Conservation (phyloP, 495 filamentous ascomycete genomes). For the Tuber aestivum region DNA sequence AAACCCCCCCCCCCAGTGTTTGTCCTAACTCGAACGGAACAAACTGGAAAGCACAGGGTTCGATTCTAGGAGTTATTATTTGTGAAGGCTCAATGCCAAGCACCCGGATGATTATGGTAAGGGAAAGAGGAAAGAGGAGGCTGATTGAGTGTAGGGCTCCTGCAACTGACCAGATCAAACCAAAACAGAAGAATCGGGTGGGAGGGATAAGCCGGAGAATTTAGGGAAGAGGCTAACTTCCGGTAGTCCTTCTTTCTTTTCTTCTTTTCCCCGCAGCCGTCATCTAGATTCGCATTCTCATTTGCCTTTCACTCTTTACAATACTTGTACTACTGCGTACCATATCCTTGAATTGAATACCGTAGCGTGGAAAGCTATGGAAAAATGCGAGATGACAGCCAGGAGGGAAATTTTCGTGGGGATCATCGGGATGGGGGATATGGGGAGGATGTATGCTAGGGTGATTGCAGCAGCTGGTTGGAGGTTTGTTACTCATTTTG, state of each 20-base stretch:
- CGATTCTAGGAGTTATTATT: background rate
- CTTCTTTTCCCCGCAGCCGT: background rate
- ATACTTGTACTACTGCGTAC: background rate
- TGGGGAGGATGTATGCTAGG: constrained; percentile 98
- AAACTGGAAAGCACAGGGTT: background rate
- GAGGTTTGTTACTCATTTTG: constrained; percentile 60
- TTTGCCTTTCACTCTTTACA: background rate
- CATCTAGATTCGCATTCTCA: background rate
- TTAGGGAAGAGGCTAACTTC: background rate
- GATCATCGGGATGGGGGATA: constrained; percentile 98
- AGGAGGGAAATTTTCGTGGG: constrained; percentile 54
- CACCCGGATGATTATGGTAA: too few relatives aligned
- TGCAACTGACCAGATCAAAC: background rate
- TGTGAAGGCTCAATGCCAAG: background rate
- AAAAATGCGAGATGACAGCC: constrained; percentile 5
- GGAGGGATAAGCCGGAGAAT: background rate
- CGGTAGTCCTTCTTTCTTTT: background rate
- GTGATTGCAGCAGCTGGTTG: constrained; percentile 82
- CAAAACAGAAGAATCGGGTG: background rate
- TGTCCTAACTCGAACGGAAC: background rate
- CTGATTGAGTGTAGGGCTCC: background rate
- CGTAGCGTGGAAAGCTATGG: background rate
- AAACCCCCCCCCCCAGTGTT: too few relatives aligned
- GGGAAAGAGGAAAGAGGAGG: background rate
- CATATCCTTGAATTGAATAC: background rate